These are phyloP conservation scores for Eustoma russellianum DNA, from an alignment of 257 asterid species.

Conservation along the genomic window DNA sequence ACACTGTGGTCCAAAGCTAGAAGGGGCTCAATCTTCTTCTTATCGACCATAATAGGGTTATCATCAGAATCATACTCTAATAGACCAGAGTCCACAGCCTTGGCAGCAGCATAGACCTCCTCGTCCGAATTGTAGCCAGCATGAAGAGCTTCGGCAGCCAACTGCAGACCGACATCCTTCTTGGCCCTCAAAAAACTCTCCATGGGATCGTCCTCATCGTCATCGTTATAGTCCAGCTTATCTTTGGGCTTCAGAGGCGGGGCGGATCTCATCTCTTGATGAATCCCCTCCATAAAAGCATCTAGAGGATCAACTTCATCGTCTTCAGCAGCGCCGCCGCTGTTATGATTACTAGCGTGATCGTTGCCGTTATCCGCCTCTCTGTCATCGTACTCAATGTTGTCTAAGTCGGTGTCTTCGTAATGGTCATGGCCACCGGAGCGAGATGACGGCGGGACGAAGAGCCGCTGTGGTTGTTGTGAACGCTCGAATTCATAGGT, in stretches of 20 bases:
- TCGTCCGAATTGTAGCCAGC: conserved; percentile 98
- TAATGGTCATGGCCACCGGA: conserved; percentile 47
- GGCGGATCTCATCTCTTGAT: conserved; percentile 81
- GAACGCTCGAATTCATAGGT: conserved; percentile 81
- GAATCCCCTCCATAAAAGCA: conserved; percentile 94
- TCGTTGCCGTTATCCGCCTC: conserved; percentile 61
- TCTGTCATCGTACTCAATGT: conserved; percentile 68
- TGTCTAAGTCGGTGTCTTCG: conserved; percentile 77
- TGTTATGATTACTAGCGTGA: conserved; percentile 9
- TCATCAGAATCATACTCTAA: conserved; percentile 90
- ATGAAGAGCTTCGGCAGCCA: conserved; percentile 89
- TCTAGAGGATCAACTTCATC: conserved; percentile 94
- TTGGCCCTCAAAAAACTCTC: conserved; percentile 76
- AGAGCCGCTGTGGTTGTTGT: conserved; percentile 62
- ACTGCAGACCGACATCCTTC: conserved; percentile 85
- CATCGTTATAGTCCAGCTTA: conserved; percentile 77
- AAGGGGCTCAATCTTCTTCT: conserved; percentile 89
- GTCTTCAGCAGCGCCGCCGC: conserved; percentile 20
- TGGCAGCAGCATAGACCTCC: conserved; percentile 98
- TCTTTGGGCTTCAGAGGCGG: conserved; percentile 74
- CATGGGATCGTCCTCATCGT: conserved; percentile 74
- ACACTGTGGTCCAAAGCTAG: conserved; percentile 66
- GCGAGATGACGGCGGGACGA: conserved; percentile 73
- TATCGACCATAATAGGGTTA: conserved; percentile 74
- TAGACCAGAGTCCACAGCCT: conserved; percentile 93